phyloP scores from a whole-genome alignment of 2,329 filamentous ascomycete genomes.

The Zelopaecilomyces penicillatus region DNA sequence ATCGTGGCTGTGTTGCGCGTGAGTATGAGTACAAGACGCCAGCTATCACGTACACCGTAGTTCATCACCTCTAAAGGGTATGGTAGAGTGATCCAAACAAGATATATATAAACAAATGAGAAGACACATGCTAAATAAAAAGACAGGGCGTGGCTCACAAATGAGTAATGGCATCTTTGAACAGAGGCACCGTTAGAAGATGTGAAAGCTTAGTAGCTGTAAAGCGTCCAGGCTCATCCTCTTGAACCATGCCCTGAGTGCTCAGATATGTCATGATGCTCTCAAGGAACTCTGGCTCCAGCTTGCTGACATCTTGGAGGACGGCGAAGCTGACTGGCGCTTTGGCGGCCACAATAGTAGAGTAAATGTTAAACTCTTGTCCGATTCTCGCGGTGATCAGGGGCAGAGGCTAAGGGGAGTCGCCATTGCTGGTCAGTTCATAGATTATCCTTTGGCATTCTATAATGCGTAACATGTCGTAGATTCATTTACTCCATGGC shows the following conservation, averaged over 20 bases:
- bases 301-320: slow-evolving; percentile 4
- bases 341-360: slow-evolving; percentile 3
- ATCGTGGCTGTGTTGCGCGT: slow-evolving; percentile 9
- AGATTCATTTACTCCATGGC: no score
- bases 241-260: slow-evolving; percentile 8
- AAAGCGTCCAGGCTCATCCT: slow-evolving; percentile 6
- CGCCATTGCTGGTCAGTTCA: no score
- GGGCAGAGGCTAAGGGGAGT: slow-evolving; percentile 5
- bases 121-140: no score
- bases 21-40: no score
- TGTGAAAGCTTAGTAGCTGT: slow-evolving; percentile 8
- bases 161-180: slow-evolving; percentile 11
- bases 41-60: no score
- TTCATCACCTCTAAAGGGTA: no score
- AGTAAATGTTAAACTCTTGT: slow-evolving; percentile 11
- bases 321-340: slow-evolving; percentile 6
- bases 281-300: slow-evolving; percentile 8
- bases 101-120: no score
- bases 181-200: slow-evolving; percentile 8
- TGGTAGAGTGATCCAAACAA: no score
- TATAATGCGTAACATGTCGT: no score
- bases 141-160: slow-evolving; percentile 6
- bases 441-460: no score
- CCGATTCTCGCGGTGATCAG: slow-evolving; percentile 10
- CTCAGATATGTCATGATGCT: slow-evolving; percentile 11